Evolutionary conservation across 208 protist species (phyloP).

Genomic region (Crithidia brevicula): DNA sequence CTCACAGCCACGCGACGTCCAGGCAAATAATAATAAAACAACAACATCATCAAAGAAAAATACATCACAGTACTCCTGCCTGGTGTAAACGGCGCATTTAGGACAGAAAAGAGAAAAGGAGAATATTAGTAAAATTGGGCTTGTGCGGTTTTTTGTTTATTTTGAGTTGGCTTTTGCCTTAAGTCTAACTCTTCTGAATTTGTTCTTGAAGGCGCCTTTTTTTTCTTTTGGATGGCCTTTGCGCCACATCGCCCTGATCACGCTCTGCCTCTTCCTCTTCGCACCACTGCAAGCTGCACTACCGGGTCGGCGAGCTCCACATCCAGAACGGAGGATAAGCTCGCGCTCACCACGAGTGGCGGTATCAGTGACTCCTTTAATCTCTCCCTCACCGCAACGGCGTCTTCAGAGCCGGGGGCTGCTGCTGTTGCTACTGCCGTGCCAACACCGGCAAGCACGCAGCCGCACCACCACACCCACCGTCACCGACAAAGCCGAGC

Average conservation of each 20-base stretch:
- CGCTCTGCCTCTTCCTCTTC: neutral
- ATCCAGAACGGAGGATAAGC: neutral
- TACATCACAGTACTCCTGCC: too few species aligned
- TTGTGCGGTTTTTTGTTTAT: too few species aligned
- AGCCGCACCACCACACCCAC: conserved; percentile 8
- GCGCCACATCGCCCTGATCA: neutral
- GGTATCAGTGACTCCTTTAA: conserved; percentile 9
- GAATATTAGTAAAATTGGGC: too few species aligned
- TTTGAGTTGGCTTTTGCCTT: too few species aligned
- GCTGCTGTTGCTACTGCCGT: neutral
- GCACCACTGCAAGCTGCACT: neutral
- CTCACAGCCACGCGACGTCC: too few species aligned
- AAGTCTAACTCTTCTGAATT: too few species aligned
- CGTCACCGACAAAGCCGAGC: conserved; percentile 5
- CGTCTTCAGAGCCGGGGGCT: neutral
- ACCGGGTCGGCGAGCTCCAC: too few species aligned
- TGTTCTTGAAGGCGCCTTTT: neutral
- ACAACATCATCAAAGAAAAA: too few species aligned
- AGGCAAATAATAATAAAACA: too few species aligned
- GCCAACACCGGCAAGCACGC: neutral
- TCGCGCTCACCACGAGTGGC: conserved; percentile 2
- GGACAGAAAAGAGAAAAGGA: too few species aligned
- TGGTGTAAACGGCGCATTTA: too few species aligned
- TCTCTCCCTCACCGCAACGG: neutral
- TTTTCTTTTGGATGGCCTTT: neutral